Conservation (phyloP, 2,329 filamentous ascomycete genomes). For the Conoideocrella luteorostrata region DNA sequence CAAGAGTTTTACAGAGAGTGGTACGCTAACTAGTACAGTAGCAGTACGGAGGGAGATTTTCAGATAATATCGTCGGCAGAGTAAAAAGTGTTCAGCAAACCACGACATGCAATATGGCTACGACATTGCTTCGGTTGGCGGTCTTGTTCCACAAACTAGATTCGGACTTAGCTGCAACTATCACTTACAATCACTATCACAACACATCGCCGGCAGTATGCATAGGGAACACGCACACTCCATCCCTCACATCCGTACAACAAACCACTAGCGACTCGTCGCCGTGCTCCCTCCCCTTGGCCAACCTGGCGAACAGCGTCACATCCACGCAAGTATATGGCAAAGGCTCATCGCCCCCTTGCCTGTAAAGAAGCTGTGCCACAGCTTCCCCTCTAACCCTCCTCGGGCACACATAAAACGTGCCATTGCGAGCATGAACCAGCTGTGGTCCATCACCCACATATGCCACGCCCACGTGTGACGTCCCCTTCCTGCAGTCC, state of each 20-base stretch:
- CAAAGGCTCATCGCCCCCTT: background rate
- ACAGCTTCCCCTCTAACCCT: background rate
- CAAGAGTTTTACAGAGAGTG: no score
- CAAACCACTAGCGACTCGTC: conserved; percentile 3
- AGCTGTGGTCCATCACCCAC: conserved; percentile 6
- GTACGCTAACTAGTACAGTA: no score
- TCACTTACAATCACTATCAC: no score
- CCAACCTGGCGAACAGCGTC: conserved; percentile 5
- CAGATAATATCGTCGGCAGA: no score
- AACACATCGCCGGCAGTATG: no score
- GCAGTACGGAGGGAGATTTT: no score
- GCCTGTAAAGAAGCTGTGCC: conserved; percentile 4
- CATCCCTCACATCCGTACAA: conserved; percentile 3
- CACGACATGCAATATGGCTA: no score
- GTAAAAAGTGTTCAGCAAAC: no score
- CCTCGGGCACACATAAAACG: conserved; percentile 6
- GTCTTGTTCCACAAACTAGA: no score
- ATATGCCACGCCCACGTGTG: conserved; percentile 2
- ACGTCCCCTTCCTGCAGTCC: conserved; percentile 5
- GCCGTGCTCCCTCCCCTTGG: background rate
- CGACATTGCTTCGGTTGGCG: no score
- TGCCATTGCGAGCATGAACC: background rate
- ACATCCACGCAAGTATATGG: conserved; percentile 6
- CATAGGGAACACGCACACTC: conserved; percentile 1
- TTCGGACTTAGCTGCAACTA: no score